Evolutionary conservation across 257 asterid genomes (phyloP).

Genomic region (Cruciata laevipes): DNA sequence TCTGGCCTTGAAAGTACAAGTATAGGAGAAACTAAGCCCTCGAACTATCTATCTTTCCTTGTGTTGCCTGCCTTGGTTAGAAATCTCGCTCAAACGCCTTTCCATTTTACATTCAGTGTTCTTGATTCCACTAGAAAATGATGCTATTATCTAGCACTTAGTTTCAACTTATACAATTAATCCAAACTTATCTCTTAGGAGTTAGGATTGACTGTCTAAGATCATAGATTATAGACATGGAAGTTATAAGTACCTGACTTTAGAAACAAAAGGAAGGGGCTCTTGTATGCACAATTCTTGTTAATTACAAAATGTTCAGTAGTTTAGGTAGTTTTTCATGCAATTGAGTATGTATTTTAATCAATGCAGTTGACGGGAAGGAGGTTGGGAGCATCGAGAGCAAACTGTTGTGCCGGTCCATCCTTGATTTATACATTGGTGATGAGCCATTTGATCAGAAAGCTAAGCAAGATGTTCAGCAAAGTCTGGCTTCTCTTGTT

Average conservation of each 20-base stretch:
- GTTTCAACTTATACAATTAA: too few species aligned
- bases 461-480: constrained; percentile 73
- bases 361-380: constrained; percentile 66
- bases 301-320: neutral
- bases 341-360: neutral
- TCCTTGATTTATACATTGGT: constrained; percentile 82
- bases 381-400: constrained; percentile 86
- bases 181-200: too few species aligned
- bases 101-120: neutral
- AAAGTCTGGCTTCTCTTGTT: constrained; percentile 55
- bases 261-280: neutral
- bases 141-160: too few species aligned
- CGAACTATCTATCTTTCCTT: too few species aligned
- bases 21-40: too few species aligned
- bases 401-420: constrained; percentile 62
- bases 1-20: neutral
- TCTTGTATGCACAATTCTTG: neutral
- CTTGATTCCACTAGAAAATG: neutral
- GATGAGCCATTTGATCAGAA: constrained; percentile 73
- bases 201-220: too few species aligned
- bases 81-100: neutral
- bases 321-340: neutral
- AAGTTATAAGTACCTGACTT: neutral
- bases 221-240: too few species aligned
- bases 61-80: neutral